These are phyloP conservation scores for Aspergillus affinis DNA, from an alignment of 495 filamentous ascomycete species.

Conservation along the genomic window DNA sequence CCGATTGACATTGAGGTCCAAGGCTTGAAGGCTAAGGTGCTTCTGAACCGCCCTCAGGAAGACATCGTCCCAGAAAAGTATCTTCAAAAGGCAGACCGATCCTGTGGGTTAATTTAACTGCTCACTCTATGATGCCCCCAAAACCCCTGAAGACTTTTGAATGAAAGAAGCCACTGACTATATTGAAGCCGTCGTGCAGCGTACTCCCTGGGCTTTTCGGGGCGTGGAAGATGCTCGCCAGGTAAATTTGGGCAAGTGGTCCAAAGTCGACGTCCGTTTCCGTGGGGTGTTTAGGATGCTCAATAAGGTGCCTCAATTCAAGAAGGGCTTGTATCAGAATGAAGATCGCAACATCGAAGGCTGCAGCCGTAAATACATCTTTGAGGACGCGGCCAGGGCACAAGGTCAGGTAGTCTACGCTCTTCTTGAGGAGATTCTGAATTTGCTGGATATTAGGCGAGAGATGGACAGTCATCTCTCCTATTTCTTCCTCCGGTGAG, in stretches of 20 bases:
- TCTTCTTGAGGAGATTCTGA: conserved; percentile 30
- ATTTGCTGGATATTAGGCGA: conserved; percentile 19
- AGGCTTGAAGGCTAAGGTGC: conserved; percentile 24
- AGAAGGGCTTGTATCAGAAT: conserved; percentile 23
- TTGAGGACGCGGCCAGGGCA: conserved; percentile 10
- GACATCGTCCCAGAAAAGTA: conserved; percentile 27
- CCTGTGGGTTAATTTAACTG: conserved; percentile 16
- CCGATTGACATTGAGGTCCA: conserved; percentile 21
- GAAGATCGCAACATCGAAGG: conserved; percentile 5
- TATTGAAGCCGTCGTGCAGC: conserved; percentile 20
- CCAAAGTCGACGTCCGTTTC: conserved; percentile 29
- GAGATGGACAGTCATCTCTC: conserved; percentile 10
- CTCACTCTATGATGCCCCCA: neutral
- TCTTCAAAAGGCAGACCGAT: conserved; percentile 21
- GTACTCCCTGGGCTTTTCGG: conserved; percentile 31
- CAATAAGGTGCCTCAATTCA: conserved; percentile 25
- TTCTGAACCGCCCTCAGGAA: conserved; percentile 21
- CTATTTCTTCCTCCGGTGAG: conserved; percentile 25
- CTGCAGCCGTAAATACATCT: conserved; percentile 1
- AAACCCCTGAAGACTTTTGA: neutral
- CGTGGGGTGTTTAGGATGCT: conserved; percentile 32
- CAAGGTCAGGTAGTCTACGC: conserved; percentile 32
- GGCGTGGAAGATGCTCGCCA: conserved; percentile 18
- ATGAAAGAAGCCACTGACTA: neutral
- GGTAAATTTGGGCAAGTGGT: conserved; percentile 26